phyloP scores from a whole-genome alignment of 768 basidiomycete genomes.

The Pulveroboletus sp. region DNA sequence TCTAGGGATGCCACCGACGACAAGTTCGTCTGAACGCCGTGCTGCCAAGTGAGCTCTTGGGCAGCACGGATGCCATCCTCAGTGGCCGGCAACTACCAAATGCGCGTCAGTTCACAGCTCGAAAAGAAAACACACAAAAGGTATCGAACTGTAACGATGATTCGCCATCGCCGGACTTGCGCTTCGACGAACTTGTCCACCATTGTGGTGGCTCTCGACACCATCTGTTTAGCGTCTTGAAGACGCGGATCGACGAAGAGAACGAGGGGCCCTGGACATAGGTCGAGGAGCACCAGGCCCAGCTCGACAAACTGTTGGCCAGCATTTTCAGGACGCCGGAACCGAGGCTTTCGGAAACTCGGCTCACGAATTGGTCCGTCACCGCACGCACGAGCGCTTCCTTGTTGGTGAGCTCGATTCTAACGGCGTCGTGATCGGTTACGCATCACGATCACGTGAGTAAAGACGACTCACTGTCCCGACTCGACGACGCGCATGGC shows the following conservation, averaged over 20 bases:
- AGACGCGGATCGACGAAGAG: constrained; percentile 50
- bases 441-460: neutral
- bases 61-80: constrained; percentile 50
- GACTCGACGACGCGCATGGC: constrained; percentile 29
- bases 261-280: constrained; percentile 45
- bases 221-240: constrained; percentile 38
- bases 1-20: constrained; percentile 48
- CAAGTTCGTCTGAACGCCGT: constrained; percentile 49
- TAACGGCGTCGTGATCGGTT: neutral
- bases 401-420: constrained; percentile 13
- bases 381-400: constrained; percentile 17
- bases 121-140: neutral
- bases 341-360: neutral
- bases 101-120: neutral
- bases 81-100: constrained; percentile 53
- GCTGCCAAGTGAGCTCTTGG: constrained; percentile 32
- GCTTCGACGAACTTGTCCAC: constrained; percentile 39
- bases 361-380: constrained; percentile 32
- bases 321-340: neutral
- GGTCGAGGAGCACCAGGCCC: constrained; percentile 40
- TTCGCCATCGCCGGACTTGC: constrained; percentile 35
- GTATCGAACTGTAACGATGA: constrained; percentile 47
- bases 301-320: constrained; percentile 48
- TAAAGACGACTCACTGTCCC: constrained; percentile 9
- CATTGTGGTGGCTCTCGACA: constrained; percentile 40